Conservation (phyloP, 2,329 filamentous ascomycete genomes). For the Aspergillus fumigatiaffinis region DNA sequence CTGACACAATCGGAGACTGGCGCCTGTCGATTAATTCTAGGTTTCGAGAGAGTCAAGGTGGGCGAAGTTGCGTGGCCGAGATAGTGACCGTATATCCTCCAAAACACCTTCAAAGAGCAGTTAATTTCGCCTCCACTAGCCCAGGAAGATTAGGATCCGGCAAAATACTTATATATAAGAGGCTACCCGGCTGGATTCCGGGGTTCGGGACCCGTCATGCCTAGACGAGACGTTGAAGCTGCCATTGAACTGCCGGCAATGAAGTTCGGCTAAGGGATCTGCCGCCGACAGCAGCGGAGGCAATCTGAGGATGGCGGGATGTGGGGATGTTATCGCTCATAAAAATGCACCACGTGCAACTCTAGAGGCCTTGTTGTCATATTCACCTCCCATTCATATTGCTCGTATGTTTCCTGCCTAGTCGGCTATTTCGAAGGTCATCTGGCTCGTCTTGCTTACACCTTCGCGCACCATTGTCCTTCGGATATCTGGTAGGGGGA, state of each 20-base stretch:
- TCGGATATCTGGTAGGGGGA: not conserved
- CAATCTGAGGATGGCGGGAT: not conserved
- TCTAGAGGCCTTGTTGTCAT: not conserved
- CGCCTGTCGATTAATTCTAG: not conserved
- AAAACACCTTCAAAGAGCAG: not conserved
- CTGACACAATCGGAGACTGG: not conserved
- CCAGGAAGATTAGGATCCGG: not conserved
- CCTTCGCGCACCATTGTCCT: not conserved
- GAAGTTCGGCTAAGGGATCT: slow-evolving; percentile 37
- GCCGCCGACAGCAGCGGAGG: slow-evolving; percentile 20
- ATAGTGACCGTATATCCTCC: not conserved
- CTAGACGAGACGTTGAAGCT: slow-evolving; percentile 17
- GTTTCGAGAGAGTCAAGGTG: not conserved
- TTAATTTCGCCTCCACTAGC: not conserved
- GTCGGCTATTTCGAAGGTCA: not conserved
- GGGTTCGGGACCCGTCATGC: slow-evolving; percentile 22
- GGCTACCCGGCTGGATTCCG: slow-evolving; percentile 40
- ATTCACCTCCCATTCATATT: not conserved
- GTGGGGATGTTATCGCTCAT: not conserved
- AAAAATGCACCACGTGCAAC: not conserved
- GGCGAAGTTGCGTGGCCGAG: slow-evolving; percentile 2
- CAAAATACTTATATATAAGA: slow-evolving; percentile 23
- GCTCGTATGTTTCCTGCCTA: not conserved
- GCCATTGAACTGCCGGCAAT: slow-evolving; percentile 27
- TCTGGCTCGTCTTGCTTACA: not conserved